A percentile compares a stretch with the other conserved stretches of the same genome.
Evolutionary conservation across 176 grass and related monocot species (phyloP).

Genomic region (Oropetium thomaeum): DNA sequence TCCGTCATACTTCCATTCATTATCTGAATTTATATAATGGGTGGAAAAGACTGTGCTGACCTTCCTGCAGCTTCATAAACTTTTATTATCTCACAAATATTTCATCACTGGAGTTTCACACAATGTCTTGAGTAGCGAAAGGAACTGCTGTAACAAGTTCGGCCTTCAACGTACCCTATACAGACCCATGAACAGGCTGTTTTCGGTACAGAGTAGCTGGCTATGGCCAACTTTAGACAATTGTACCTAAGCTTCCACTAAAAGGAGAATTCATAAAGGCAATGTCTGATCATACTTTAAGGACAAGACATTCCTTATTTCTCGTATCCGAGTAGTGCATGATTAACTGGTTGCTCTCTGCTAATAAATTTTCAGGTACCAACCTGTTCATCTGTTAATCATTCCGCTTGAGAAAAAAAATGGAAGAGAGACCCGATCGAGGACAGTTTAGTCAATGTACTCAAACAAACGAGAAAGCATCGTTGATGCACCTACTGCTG

Average conservation of each 20-base stretch:
- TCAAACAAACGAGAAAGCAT: not conserved
- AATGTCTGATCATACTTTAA: constrained; percentile 13
- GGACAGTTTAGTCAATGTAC: not conserved
- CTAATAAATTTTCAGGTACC: not conserved
- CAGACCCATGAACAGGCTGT: constrained; percentile 30
- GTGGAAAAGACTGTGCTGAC: constrained; percentile 11
- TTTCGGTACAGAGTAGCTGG: constrained; percentile 23
- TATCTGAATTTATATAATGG: not conserved
- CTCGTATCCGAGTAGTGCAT: not conserved
- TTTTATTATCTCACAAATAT: not conserved
- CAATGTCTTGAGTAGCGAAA: not conserved
- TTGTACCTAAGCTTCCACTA: constrained; percentile 22
- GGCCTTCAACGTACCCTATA: not conserved
- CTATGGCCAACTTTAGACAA: constrained; percentile 10
- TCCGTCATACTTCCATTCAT: constrained; percentile 42
- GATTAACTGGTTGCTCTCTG: constrained; percentile 1
- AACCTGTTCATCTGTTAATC: not conserved
- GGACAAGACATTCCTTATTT: constrained; percentile 11
- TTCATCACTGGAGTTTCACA: not conserved
- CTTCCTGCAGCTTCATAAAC: not conserved
- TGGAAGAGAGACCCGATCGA: not conserved
- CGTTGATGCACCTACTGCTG: not conserved
- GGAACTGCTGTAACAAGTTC: no score
- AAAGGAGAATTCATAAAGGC: constrained; percentile 12
- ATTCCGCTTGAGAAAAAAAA: not conserved